These are phyloP conservation scores for Tremella mesenterica DNA, from an alignment of 768 basidiomycete genomes.

Conservation along the genomic window DNA sequence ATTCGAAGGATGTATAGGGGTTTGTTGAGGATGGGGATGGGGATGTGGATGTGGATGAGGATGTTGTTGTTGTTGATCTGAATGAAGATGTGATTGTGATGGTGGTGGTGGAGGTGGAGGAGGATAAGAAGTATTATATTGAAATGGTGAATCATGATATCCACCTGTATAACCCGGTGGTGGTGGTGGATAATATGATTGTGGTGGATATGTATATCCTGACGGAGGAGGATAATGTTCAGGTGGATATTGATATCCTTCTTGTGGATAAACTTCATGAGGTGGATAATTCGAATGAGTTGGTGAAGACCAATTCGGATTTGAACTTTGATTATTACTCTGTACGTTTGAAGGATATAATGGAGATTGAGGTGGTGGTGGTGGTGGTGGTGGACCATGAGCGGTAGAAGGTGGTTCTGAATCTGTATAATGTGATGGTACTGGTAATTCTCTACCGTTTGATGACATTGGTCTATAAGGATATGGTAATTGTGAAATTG, in stretches of 20 bases:
- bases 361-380: slow-evolving; percentile 19
- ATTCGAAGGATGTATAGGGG: slow-evolving; percentile 5
- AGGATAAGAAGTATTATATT: slow-evolving; percentile 1
- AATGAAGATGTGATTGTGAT: slow-evolving; percentile 3
- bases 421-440: slow-evolving; percentile 34
- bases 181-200: neutral
- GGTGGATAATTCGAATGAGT: slow-evolving; percentile 17
- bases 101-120: neutral
- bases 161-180: neutral
- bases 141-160: neutral
- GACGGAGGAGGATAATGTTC: slow-evolving; percentile 19
- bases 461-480: slow-evolving; percentile 38
- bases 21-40: slow-evolving; percentile 6
- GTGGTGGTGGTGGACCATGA: slow-evolving; percentile 35
- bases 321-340: no score
- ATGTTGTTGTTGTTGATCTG: neutral
- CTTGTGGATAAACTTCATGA: slow-evolving; percentile 17
- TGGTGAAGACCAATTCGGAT: slow-evolving; percentile 33
- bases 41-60: slow-evolving; percentile 10
- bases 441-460: slow-evolving; percentile 31
- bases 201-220: slow-evolving; percentile 9
- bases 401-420: slow-evolving; percentile 36
- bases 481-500: slow-evolving; percentile 24
- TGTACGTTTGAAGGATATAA: no score
- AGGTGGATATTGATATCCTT: slow-evolving; percentile 19